Evolutionary conservation across 176 grass and related monocot genomes (phyloP).

Genomic region (Bonia amplexicaulis): DNA sequence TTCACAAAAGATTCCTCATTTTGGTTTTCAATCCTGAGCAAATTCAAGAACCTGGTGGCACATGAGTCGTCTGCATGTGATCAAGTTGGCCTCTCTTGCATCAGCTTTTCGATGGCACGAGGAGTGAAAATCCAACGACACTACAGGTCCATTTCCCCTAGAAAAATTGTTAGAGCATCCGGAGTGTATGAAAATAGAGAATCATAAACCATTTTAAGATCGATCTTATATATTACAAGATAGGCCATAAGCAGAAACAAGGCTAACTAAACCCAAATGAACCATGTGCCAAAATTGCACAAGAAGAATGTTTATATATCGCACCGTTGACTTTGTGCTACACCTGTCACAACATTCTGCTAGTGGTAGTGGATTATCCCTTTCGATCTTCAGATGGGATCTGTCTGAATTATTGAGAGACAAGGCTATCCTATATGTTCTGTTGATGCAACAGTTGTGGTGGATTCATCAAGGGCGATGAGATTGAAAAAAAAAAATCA

Average conservation of each 20-base stretch:
- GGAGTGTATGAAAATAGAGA: no score
- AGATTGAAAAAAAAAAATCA: no score
- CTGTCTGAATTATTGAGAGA: slow-evolving; percentile 22
- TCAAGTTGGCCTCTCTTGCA: no score
- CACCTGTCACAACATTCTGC: background rate
- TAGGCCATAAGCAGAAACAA: no score
- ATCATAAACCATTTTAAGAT: no score
- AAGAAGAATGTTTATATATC: background rate
- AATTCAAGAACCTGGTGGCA: background rate
- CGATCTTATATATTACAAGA: no score
- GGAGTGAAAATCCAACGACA: background rate
- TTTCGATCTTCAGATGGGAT: background rate
- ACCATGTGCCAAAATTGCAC: background rate
- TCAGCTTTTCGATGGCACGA: background rate
- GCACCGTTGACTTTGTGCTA: background rate
- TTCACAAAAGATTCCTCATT: background rate
- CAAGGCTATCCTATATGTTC: background rate
- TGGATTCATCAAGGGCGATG: no score
- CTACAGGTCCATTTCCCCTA: no score
- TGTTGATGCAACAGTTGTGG: background rate
- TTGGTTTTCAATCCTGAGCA: background rate
- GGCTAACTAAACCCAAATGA: background rate
- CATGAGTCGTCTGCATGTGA: no score
- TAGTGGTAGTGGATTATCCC: background rate
- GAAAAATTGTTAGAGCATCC: no score